These are phyloP conservation scores for Lodderomyces parapsilosis DNA, from an alignment of 1,139 yeast species.

Conservation along the genomic window DNA sequence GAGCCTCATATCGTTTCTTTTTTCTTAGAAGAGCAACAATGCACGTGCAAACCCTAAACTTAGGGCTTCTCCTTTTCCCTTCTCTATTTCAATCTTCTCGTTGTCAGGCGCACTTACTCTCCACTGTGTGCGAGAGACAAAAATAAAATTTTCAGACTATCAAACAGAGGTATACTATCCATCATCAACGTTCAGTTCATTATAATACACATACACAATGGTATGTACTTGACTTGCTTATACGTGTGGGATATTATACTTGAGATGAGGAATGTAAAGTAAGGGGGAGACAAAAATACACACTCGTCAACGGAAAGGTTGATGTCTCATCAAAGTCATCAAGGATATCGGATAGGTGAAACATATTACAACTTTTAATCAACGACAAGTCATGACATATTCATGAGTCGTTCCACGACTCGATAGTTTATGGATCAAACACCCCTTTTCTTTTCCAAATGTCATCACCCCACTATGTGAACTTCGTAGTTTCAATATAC, in stretches of 20 bases:
- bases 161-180: not conserved
- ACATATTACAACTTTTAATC: too few relatives aligned
- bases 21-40: not conserved
- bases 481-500: too few relatives aligned
- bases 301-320: not conserved
- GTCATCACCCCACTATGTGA: too few relatives aligned
- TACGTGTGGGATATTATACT: not conserved
- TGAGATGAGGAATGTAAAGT: too few relatives aligned
- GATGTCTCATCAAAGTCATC: too few relatives aligned
- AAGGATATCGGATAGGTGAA: too few relatives aligned
- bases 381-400: too few relatives aligned
- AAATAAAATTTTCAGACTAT: conserved; percentile 2
- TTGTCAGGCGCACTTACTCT: not conserved
- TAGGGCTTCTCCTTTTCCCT: not conserved
- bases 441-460: too few relatives aligned
- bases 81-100: not conserved
- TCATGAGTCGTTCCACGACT: too few relatives aligned
- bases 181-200: conserved; percentile 6
- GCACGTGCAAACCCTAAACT: not conserved
- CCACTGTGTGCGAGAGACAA: not conserved
- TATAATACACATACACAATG: conserved; percentile 7
- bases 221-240: conserved; percentile 4
- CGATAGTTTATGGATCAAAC: not conserved
- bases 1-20: too few relatives aligned
- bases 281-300: too few relatives aligned